Evolutionary conservation across 208 protist species (phyloP), one percentile per base, ranked within the genome.

Genomic region (Spongospora subterranea): DNA sequence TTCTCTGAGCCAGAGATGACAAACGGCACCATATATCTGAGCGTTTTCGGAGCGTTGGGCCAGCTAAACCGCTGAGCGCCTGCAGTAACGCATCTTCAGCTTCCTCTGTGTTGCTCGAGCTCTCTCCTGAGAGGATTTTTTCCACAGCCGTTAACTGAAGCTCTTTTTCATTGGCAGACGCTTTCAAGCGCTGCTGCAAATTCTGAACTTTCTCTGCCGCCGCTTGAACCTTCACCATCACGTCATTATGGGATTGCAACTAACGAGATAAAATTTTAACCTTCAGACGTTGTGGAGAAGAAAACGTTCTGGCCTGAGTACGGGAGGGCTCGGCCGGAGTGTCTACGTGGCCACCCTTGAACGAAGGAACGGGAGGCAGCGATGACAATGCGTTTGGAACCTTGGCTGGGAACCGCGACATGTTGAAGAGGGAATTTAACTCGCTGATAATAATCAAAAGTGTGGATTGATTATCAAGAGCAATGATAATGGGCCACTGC

Each of bases 361-460:
- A 82, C 71, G 71, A 82, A 35, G 71, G 71, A 6, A 82, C 71
- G 71, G 71, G 71, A 6, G 71, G 71, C 17, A 82, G 6, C 71
- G 50, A n/a, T n/a, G n/a, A n/a, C n/a, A n/a, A n/a, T n/a, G n/a
- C n/a, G n/a, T n/a, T n/a, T n/a, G n/a, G n/a, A n/a, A n/a, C n/a
- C n/a, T n/a, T n/a, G n/a, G n/a, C n/a, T n/a, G n/a, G n/a, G n/a
- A n/a, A n/a, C n/a, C n/a, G n/a, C n/a, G n/a, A n/a, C n/a, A n/a
- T n/a, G n/a, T n/a, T n/a, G n/a, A n/a, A n/a, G n/a, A n/a, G n/a
- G n/a, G n/a, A n/a, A n/a, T n/a, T n/a, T n/a, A n/a, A n/a, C n/a
- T n/a, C n/a, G n/a, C n/a, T n/a, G n/a, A n/a, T n/a, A n/a, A n/a
- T n/a, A n/a, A n/a, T n/a, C n/a, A n/a, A n/a, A n/a, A n/a, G n/a